phyloP scores from a whole-genome alignment of 768 basidiomycete species.

The Boletus pseudopeckii region DNA sequence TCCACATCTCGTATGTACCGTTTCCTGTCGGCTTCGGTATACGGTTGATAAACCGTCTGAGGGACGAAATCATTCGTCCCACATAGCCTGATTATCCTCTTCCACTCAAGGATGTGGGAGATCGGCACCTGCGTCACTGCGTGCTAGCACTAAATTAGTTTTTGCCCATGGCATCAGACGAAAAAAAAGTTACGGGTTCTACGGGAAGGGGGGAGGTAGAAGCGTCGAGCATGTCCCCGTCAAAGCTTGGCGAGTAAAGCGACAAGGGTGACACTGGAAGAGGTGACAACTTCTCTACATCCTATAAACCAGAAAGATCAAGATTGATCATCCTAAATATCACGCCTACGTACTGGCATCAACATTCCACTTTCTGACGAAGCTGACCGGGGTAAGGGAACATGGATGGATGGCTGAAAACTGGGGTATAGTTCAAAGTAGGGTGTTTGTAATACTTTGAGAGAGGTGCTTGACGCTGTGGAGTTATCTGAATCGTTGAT shows the following conservation, averaged over 20 bases:
- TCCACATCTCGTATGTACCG: constrained; percentile 72
- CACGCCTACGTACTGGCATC: constrained; percentile 8
- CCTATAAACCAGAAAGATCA: constrained; percentile 12
- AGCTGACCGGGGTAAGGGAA: constrained; percentile 12
- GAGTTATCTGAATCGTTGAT: constrained; percentile 14
- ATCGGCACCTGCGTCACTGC: constrained; percentile 16
- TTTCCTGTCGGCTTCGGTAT: constrained; percentile 71
- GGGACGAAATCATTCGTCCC: constrained; percentile 55
- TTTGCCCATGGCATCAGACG: not conserved
- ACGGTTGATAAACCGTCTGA: constrained; percentile 70
- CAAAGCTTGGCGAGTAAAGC: not conserved
- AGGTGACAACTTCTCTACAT: constrained; percentile 5
- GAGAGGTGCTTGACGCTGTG: constrained; percentile 14
- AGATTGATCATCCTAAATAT: not conserved
- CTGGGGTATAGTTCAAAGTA: not conserved
- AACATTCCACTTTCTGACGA: not conserved
- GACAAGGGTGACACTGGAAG: constrained; percentile 12
- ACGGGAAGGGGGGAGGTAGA: not conserved
- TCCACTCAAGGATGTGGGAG: constrained; percentile 30
- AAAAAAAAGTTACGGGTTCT: constrained; percentile 12
- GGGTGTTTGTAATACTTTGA: constrained; percentile 11
- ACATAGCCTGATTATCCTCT: constrained; percentile 14
- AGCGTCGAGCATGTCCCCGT: not conserved
- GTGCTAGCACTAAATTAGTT: constrained; percentile 18
- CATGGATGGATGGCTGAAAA: constrained; percentile 1